A percentile compares a stretch with the other conserved stretches of the same genome.
Conservation (phyloP, 768 basidiomycete species). For the Hemileccinum impolitum region DNA sequence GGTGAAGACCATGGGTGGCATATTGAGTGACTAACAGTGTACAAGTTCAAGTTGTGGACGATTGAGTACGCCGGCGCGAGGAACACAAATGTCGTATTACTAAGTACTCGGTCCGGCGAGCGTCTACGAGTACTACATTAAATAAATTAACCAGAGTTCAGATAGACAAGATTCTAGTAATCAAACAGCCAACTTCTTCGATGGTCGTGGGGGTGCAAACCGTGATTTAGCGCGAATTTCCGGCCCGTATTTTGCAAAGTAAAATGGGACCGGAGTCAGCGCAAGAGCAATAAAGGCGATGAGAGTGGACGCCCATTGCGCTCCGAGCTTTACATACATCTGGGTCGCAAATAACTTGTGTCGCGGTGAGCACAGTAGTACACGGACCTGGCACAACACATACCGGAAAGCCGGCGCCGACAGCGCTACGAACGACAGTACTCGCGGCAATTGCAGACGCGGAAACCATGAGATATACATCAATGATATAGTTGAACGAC, state of each 20-base stretch:
- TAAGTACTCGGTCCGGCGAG: too few species aligned
- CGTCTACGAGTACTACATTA: not conserved
- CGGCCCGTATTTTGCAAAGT: constrained; percentile 45
- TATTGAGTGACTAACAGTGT: constrained; percentile 25
- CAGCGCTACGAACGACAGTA: constrained; percentile 51
- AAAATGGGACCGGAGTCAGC: constrained; percentile 52
- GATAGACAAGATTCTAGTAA: not conserved
- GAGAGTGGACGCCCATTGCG: constrained; percentile 58
- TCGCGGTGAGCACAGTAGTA: constrained; percentile 2
- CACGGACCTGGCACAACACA: not conserved
- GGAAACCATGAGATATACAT: constrained; percentile 51
- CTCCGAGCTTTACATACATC: constrained; percentile 49
- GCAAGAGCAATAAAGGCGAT: constrained; percentile 49
- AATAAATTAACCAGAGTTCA: not conserved
- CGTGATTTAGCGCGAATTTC: constrained; percentile 40
- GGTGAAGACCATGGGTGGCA: constrained; percentile 76
- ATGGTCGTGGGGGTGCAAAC: constrained; percentile 34
- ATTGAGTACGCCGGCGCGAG: too few species aligned
- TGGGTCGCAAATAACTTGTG: constrained; percentile 47
- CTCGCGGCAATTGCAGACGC: constrained; percentile 56
- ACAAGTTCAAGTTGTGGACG: too few species aligned
- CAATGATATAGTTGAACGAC: constrained; percentile 59
- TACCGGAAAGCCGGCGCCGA: constrained; percentile 49
- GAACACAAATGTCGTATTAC: not conserved
- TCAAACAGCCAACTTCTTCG: constrained; percentile 11